Percentiles rank a stretch among this genome's conserved stretches.
These are phyloP conservation scores for Abrus pulchellus DNA, from an alignment of 306 rosid genomes.

Conservation along the genomic window DNA sequence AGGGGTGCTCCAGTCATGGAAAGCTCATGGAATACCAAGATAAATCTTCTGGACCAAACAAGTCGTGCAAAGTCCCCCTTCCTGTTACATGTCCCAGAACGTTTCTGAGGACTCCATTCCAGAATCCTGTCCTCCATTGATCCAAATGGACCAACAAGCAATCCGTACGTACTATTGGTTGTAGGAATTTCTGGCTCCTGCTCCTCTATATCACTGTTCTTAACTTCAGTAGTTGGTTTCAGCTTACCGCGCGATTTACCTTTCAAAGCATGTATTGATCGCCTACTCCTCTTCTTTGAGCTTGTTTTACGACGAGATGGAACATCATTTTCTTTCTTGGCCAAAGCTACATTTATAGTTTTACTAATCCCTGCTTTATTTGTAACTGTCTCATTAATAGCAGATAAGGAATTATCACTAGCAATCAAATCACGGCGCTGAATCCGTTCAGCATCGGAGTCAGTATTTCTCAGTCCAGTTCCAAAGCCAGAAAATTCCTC, in stretches of 20 bases:
- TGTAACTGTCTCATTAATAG: slow-evolving; percentile 54
- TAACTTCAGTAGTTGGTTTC: slow-evolving; percentile 54
- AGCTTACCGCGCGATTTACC: slow-evolving; percentile 64
- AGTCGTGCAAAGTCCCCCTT: slow-evolving; percentile 90
- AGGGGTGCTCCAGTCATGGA: slow-evolving; percentile 98
- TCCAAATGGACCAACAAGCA: slow-evolving; percentile 94
- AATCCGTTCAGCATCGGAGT: slow-evolving; percentile 57
- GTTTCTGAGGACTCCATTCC: slow-evolving; percentile 92
- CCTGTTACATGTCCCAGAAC: slow-evolving; percentile 95
- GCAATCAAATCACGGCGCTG: slow-evolving; percentile 60
- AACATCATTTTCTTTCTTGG: slow-evolving; percentile 57
- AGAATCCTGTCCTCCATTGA: slow-evolving; percentile 73
- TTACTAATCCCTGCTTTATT: slow-evolving; percentile 50
- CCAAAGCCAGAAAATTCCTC: slow-evolving; percentile 74
- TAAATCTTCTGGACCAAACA: slow-evolving; percentile 97
- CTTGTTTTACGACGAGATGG: slow-evolving; percentile 57
- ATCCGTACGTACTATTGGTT: slow-evolving; percentile 77
- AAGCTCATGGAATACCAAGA: slow-evolving; percentile 90
- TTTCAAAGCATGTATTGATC: slow-evolving; percentile 49
- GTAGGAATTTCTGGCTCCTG: slow-evolving; percentile 79
- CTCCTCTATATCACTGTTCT: slow-evolving; percentile 61
- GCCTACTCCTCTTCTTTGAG: slow-evolving; percentile 72
- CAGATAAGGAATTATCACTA: slow-evolving; percentile 48
- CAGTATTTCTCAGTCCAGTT: slow-evolving; percentile 52
- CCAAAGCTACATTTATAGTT: slow-evolving; percentile 62